Percentiles rank a stretch among this genome's conserved stretches.
Conservation (phyloP, 2,329 filamentous ascomycete genomes). For the Sclerotinia nivalis region DNA sequence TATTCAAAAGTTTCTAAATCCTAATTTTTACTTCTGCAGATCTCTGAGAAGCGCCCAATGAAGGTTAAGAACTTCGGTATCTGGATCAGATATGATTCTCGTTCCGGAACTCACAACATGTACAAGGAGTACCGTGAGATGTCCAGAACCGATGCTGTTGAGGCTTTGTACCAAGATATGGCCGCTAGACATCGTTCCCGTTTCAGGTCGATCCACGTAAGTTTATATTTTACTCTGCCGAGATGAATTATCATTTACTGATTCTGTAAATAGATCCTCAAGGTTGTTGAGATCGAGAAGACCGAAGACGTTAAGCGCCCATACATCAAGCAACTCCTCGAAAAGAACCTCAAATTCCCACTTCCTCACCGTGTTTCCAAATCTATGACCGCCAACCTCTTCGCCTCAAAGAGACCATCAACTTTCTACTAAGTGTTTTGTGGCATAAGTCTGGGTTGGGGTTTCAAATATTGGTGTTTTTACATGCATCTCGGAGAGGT, state of each 20-base stretch:
- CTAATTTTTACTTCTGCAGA: constrained; percentile 53
- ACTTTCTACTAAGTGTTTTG: constrained; percentile 76
- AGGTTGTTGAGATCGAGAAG: constrained; percentile 97
- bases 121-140: constrained; percentile 99
- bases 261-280: constrained; percentile 72
- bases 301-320: constrained; percentile 91
- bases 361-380: constrained; percentile 94
- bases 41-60: constrained; percentile 97
- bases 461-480: constrained; percentile 36
- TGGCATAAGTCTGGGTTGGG: constrained; percentile 34
- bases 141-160: constrained; percentile 91
- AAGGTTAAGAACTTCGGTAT: constrained; percentile 99
- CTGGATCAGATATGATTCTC: constrained; percentile 99
- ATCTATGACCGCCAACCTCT: constrained; percentile 83
- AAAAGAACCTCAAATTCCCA: constrained; percentile 96
- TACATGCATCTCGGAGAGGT: constrained; percentile 41
- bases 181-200: constrained; percentile 96
- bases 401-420: constrained; percentile 87
- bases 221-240: constrained; percentile 44
- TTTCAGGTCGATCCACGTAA: constrained; percentile 97
- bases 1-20: constrained; percentile 12
- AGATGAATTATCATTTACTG: constrained; percentile 24
- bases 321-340: constrained; percentile 98
- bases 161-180: constrained; percentile 99
- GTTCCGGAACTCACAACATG: constrained; percentile 99